Conservation (phyloP, 768 basidiomycete genomes). For the Tulasnella calospora region DNA sequence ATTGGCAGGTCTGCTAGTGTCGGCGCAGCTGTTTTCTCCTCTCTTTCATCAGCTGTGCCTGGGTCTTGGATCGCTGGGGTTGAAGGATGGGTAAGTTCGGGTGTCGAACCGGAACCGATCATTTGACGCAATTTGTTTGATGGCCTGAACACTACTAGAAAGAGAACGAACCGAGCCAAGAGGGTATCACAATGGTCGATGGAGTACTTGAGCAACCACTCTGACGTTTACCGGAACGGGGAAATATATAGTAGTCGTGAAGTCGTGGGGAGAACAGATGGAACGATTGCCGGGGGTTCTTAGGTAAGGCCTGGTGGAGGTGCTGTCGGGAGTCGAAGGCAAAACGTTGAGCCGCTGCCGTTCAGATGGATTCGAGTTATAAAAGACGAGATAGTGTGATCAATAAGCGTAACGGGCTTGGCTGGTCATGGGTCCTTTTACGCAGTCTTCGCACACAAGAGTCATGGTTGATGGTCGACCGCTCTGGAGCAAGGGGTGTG, state of each 20-base stretch:
- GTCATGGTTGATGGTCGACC: neutral
- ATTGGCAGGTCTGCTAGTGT: neutral
- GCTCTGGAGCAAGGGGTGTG: neutral
- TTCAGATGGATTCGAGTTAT: neutral
- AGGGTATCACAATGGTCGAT: neutral
- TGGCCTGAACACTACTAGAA: neutral
- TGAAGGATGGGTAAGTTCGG: neutral
- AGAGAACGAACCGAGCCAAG: neutral
- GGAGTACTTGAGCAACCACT: neutral
- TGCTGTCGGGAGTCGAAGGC: neutral
- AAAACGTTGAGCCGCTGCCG: neutral
- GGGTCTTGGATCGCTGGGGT: neutral
- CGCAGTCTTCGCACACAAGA: neutral
- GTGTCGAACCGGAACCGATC: neutral
- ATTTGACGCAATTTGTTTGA: constrained; percentile 5
- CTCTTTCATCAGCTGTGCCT: neutral
- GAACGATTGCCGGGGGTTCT: neutral
- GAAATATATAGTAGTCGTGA: neutral
- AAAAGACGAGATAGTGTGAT: neutral
- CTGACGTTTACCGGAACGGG: neutral
- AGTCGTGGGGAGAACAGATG: neutral
- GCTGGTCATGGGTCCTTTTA: neutral
- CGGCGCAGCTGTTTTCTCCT: constrained; percentile 3
- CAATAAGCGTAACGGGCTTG: neutral
- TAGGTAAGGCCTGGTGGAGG: constrained; percentile 7